Evolutionary conservation across 148 eudicot genomes (phyloP).

Genomic region (Camellia japonica): DNA sequence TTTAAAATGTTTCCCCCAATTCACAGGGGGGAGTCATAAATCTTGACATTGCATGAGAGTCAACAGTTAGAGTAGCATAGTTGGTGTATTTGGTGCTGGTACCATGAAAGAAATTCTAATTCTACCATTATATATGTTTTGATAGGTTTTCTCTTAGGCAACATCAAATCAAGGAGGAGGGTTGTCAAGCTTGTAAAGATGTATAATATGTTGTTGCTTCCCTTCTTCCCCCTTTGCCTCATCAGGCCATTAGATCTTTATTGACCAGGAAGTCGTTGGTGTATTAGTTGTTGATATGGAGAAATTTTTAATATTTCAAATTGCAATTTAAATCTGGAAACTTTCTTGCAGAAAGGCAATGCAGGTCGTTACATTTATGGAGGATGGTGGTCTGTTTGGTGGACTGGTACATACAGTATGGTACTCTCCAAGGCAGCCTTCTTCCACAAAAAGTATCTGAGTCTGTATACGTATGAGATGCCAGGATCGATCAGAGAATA

Average conservation of each 20-base stretch:
- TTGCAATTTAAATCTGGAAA: constrained; percentile 11
- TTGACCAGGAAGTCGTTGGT: no score
- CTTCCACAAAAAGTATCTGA: constrained; percentile 82
- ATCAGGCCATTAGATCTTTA: no score
- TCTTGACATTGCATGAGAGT: constrained; percentile 9
- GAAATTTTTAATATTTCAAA: not conserved
- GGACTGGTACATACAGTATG: constrained; percentile 91
- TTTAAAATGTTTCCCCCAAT: not conserved
- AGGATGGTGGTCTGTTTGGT: constrained; percentile 99
- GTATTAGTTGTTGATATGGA: no score
- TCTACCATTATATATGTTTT: not conserved
- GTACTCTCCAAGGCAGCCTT: constrained; percentile 91
- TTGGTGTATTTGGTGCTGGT: not conserved
- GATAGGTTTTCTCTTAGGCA: no score
- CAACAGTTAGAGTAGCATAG: not conserved
- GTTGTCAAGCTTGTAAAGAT: no score
- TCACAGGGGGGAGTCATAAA: not conserved
- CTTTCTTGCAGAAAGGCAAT: constrained; percentile 41
- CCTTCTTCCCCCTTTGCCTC: no score
- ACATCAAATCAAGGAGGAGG: no score
- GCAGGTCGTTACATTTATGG: constrained; percentile 50
- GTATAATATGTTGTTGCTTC: no score
- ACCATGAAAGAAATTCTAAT: not conserved
- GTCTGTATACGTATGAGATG: constrained; percentile 71
- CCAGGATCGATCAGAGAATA: constrained; percentile 80